Base-by-base conservation (phyloP, 768 basidiomycete genomes). In the Leccinellum albellum region DNA sequence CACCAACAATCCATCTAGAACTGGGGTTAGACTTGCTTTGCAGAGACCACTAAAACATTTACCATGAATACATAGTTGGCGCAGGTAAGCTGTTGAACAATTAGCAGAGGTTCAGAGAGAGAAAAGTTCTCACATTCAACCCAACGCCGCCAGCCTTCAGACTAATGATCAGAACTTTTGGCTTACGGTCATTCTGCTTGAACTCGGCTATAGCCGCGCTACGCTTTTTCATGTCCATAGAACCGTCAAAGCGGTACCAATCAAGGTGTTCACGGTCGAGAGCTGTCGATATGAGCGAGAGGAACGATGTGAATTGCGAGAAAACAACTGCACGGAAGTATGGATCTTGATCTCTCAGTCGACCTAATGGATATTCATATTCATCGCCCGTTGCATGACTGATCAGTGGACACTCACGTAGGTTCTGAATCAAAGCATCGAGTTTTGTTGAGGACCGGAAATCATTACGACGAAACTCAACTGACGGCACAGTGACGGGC, bases 81-180 rank as follows among this genome's bases (percentile, higher is more conserved):
- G 13, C 78, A 81, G 24, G 91, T 91, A 54, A 92, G 72, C 87
- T 88, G 51, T 61, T 37, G 40, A 7, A 35, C 20, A 50, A 51
- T 56, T 21, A 52, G 59, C 37, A 35, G 32, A 31, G 46, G 20
- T 55, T n/a, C 24, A 23, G 5, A 42, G 55, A 21, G 48, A 42
- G 31, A 54, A 31, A 20, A 42, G 31, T 17, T 70, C 82, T 64
- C 66, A 92, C 85, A 68, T 95, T 94, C 55, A 96, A 68, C 0
- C 94, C 95, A 23, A 94, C 92, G 24, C 95, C 95, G 26, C 94
- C 95, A 4, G 95, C 95, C 70, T 91, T 94, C 70, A 94, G 70
- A 66, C 88, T 90, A 47, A 93, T 75, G 46, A 91, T 80, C 24
- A 93, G 69, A 10, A 95, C 78, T 69, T 92, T 89, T 1, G 92